phyloP scores from a whole-genome alignment of 73 alveolate genomes.

The Paramecium pentaurelia region DNA sequence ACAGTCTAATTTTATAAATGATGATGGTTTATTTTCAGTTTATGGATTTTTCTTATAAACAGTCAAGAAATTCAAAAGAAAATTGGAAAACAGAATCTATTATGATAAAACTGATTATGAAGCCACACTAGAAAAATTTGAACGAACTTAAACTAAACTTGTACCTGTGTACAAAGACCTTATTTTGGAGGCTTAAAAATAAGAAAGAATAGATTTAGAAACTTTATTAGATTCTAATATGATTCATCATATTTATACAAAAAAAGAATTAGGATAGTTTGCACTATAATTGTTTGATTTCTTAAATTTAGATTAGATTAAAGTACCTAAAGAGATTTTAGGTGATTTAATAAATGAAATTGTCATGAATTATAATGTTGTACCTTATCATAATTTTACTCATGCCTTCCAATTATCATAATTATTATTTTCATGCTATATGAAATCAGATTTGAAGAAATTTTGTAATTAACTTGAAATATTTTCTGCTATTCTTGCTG shows the following conservation, averaged over 20 bases:
- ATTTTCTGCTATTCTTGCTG: constrained; percentile 45
- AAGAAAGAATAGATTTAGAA: not conserved
- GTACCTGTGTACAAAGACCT: not conserved
- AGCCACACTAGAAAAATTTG: not conserved
- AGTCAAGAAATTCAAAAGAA: constrained; percentile 41
- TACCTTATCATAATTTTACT: constrained; percentile 58
- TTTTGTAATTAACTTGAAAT: constrained; percentile 36
- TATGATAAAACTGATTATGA: not conserved
- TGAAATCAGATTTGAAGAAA: constrained; percentile 46
- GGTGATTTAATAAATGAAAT: constrained; percentile 46
- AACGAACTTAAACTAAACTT: not conserved
- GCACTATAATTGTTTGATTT: not conserved
- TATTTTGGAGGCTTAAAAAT: not conserved
- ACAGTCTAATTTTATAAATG: not conserved
- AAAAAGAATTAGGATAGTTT: not conserved
- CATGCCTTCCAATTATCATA: constrained; percentile 55
- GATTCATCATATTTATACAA: constrained; percentile 27
- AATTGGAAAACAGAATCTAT: constrained; percentile 21
- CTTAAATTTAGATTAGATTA: not conserved
- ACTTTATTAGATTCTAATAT: constrained; percentile 8
- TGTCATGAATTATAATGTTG: constrained; percentile 52
- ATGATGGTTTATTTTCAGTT: constrained; percentile 4
- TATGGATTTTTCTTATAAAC: constrained; percentile 30
- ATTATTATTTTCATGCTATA: constrained; percentile 35
- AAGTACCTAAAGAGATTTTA: not conserved